Evolutionary conservation across 2,329 filamentous ascomycete species (phyloP).

Genomic region (Apiospora malaysiana): DNA sequence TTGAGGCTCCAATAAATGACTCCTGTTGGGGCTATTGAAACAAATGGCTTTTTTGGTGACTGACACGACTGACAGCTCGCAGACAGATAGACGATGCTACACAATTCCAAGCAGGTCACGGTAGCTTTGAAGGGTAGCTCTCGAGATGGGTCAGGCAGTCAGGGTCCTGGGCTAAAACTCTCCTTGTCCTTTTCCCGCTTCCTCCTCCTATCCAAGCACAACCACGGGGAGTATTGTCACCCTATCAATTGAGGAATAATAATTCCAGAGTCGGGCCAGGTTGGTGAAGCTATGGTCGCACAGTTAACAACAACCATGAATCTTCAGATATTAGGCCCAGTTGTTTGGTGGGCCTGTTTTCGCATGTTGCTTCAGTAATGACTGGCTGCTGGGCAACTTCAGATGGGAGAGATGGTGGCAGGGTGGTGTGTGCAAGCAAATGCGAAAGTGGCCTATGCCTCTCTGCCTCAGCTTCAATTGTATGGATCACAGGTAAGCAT

Average conservation of each 20-base stretch:
- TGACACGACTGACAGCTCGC: background rate
- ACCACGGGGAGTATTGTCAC: background rate
- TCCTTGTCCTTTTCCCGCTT: background rate
- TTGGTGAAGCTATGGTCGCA: conserved; percentile 9
- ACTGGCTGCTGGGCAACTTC: conserved; percentile 14
- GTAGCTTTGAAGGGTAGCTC: background rate
- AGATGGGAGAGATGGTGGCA: conserved; percentile 4
- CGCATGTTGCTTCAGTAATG: conserved; percentile 3
- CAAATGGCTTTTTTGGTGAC: background rate
- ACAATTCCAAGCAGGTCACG: conserved; percentile 1
- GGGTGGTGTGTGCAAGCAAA: background rate
- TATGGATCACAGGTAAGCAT: background rate
- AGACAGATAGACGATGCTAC: background rate
- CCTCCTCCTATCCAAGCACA: background rate
- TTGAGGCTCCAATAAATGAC: background rate
- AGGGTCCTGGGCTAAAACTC: conserved; percentile 13
- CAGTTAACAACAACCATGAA: conserved; percentile 15
- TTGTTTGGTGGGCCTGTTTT: conserved; percentile 7
- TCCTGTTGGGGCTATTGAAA: conserved; percentile 8
- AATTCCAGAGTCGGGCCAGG: background rate
- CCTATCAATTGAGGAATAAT: conserved; percentile 9
- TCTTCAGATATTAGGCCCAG: conserved; percentile 9
- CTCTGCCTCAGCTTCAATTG: too few species aligned
- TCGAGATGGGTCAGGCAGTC: conserved; percentile 14
- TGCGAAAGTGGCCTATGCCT: too few species aligned